Evolutionary conservation across 208 protist species (phyloP), one percentile per base, ranked within the genome.

Genomic region (Leishmania tropica): DNA sequence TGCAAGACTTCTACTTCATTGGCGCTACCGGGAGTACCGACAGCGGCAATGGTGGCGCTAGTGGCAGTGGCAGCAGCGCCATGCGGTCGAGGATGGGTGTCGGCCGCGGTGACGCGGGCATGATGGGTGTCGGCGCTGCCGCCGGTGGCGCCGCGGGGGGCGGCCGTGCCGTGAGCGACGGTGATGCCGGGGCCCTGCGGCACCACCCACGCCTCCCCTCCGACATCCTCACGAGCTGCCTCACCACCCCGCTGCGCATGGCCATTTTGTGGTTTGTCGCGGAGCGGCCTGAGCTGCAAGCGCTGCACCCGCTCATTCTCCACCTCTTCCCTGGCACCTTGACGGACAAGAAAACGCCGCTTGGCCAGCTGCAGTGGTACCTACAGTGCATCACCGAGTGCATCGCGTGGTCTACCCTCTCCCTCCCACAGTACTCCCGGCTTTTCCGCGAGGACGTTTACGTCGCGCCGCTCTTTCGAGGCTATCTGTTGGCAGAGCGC

Each of bases 351-450:
- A 96, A 98, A 71, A 99, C 98, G 6, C 95, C 96, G 54, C 85
- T 99, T 11, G 99, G 99, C 1, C 98, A 99, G 72, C 90, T 99
- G 37, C 99, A 99, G 87, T 99, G 99, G 99, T 99, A 99, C 75
- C 99, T 99, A 80, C 99, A 99, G 11, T 98, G 98, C 24, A 95
- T 99, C 58, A 99, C 98, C 0, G 99, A 99, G 86, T 99, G 98
- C 37, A 99, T 99, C 75, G 99, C 99, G 35, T 99, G 99, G 99
- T 99, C 96, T 56, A 92, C 97, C 6, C 84, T 99, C 24, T 93
- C 95, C 21, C 88, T 93, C 31, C 37, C 89, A 28, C 83, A 92
- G 24, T 98, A 96, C 86, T 90, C 91, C 17, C 89, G 90, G 54
- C 84, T 98, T 73, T 98, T 98, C 81, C 93, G 94, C 70, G 91